phyloP scores from a whole-genome alignment of 176 grass and related monocot species.

The Microstegium vimineum region DNA sequence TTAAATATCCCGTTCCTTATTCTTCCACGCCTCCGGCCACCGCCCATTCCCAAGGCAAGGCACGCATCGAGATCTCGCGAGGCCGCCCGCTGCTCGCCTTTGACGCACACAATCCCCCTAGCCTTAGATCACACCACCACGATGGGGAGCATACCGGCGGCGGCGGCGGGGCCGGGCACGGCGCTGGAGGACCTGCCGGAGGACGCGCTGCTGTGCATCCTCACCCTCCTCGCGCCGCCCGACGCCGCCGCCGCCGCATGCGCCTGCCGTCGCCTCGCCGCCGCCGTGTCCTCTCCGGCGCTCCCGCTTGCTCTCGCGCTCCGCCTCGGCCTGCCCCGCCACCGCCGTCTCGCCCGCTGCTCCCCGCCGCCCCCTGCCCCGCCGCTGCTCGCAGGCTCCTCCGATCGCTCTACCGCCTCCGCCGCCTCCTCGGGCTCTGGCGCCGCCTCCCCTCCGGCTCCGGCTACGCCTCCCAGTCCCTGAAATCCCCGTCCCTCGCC shows the following conservation, averaged over 20 bases:
- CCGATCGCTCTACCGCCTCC: slow-evolving; percentile 39
- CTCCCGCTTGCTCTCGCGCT: slow-evolving; percentile 41
- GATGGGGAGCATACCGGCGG: slow-evolving; percentile 31
- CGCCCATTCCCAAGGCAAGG: neutral
- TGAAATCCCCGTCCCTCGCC: slow-evolving; percentile 32
- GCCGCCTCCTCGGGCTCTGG: slow-evolving; percentile 57
- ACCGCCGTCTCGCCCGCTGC: neutral
- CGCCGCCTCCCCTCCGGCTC: slow-evolving; percentile 31
- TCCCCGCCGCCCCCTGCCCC: neutral
- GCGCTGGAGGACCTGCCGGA: slow-evolving; percentile 46
- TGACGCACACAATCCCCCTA: neutral
- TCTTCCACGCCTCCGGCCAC: slow-evolving; percentile 29
- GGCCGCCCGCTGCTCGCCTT: neutral
- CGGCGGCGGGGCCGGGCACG: slow-evolving; percentile 14
- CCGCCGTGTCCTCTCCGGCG: slow-evolving; percentile 41
- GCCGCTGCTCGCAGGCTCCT: slow-evolving; percentile 17
- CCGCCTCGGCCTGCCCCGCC: slow-evolving; percentile 29
- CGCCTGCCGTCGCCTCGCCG: slow-evolving; percentile 33
- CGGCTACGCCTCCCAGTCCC: neutral
- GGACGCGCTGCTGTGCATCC: slow-evolving; percentile 51
- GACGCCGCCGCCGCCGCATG: slow-evolving; percentile 38
- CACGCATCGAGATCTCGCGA: neutral
- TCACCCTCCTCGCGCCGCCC: slow-evolving; percentile 38
- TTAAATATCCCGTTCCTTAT: no score
- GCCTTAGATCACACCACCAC: neutral